Conservation (phyloP, 208 protist species). For the Borovskyia barvae region DNA sequence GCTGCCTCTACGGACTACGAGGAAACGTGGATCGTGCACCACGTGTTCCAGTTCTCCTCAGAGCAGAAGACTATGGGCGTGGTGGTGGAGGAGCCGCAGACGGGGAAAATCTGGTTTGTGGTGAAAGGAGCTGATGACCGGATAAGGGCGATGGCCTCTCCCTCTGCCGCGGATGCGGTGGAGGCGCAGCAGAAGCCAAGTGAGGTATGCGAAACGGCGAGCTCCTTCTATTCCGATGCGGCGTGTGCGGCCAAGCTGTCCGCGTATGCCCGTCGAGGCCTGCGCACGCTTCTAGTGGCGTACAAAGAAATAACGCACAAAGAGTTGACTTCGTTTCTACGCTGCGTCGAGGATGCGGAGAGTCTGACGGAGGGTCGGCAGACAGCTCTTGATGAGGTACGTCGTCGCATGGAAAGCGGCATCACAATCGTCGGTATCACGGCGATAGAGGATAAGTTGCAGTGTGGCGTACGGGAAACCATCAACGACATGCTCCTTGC, state of each 20-base stretch:
- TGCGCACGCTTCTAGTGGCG: slow-evolving; percentile 81
- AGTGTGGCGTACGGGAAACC: slow-evolving; percentile 92
- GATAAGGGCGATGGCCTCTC: slow-evolving; percentile 44
- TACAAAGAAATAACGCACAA: slow-evolving; percentile 39
- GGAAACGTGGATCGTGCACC: slow-evolving; percentile 64
- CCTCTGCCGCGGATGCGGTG: neutral
- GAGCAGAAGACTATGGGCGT: slow-evolving; percentile 89
- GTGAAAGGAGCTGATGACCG: slow-evolving; percentile 92
- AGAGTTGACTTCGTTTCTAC: slow-evolving; percentile 44
- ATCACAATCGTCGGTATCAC: slow-evolving; percentile 92
- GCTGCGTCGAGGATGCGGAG: slow-evolving; percentile 27
- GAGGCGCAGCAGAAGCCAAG: neutral
- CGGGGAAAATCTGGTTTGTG: slow-evolving; percentile 44
- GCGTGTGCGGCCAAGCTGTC: slow-evolving; percentile 35
- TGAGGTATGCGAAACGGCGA: neutral
- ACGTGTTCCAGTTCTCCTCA: slow-evolving; percentile 86
- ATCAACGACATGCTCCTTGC: slow-evolving; percentile 74
- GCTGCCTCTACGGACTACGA: neutral
- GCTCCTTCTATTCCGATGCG: neutral
- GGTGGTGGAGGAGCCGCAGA: slow-evolving; percentile 51
- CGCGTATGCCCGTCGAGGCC: slow-evolving; percentile 56
- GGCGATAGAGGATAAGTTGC: slow-evolving; percentile 97
- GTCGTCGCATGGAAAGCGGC: slow-evolving; percentile 73
- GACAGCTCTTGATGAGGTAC: slow-evolving; percentile 47
- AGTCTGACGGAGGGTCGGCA: slow-evolving; percentile 37